phyloP scores from a whole-genome alignment of 371 early-diverging fungal genomes.

The Chytridiales sp. region DNA sequence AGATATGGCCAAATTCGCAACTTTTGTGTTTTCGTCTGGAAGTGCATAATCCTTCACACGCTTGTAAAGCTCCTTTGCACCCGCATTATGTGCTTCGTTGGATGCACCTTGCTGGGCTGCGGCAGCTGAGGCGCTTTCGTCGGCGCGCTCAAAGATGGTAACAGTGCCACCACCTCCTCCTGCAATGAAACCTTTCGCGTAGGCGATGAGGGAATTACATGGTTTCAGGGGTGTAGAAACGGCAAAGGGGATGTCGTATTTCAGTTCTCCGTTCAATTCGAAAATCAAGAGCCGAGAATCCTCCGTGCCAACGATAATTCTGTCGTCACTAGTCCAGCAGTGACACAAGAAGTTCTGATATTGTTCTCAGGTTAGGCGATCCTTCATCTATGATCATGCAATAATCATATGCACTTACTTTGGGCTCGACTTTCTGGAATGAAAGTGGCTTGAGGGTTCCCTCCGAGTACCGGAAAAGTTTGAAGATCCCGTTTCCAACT shows the following conservation, averaged over 20 bases:
- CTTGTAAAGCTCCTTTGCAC: constrained; percentile 32
- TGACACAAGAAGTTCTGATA: constrained; percentile 44
- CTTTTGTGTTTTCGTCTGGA: constrained; percentile 34
- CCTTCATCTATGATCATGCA: not conserved
- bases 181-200: constrained; percentile 43
- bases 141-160: constrained; percentile 39
- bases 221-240: constrained; percentile 1
- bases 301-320: constrained; percentile 43
- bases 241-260: constrained; percentile 29
- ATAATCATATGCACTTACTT: constrained; percentile 28
- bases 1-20: constrained; percentile 44
- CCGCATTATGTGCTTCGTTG: not conserved
- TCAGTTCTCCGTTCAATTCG: constrained; percentile 47
- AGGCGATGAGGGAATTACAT: constrained; percentile 31
- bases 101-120: constrained; percentile 10
- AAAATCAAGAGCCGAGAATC: constrained; percentile 45
- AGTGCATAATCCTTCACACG: constrained; percentile 37
- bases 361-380: not conserved
- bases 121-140: constrained; percentile 23
- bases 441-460: constrained; percentile 47
- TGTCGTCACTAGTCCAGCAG: constrained; percentile 45
- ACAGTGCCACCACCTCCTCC: constrained; percentile 38
- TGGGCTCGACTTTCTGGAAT: constrained; percentile 43
- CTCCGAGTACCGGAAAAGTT: constrained; percentile 50
- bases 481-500: constrained; percentile 47